Conservation (phyloP, 2,329 filamentous ascomycete genomes). For the Canariomyces notabilis region DNA sequence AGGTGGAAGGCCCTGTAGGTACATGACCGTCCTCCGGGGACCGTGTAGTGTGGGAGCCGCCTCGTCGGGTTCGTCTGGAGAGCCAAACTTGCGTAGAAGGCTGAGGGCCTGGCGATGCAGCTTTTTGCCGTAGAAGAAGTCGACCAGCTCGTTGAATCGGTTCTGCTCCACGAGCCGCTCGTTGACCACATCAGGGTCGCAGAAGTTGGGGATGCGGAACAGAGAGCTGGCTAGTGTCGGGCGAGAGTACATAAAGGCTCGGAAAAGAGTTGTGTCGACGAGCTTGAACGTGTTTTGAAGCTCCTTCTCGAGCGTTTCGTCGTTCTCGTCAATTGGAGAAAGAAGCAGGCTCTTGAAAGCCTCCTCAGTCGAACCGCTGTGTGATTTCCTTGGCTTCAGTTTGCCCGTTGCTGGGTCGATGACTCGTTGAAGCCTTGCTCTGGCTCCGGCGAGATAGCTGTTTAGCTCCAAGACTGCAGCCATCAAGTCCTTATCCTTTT, state of each 20-base stretch:
- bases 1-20: conserved; percentile 82
- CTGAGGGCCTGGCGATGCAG: conserved; percentile 83
- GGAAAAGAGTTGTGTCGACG: conserved; percentile 91
- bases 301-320: conserved; percentile 62
- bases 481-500: conserved; percentile 78
- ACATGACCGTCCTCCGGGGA: conserved; percentile 76
- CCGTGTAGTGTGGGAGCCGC: conserved; percentile 62
- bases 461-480: conserved; percentile 77
- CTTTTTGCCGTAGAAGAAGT: conserved; percentile 94
- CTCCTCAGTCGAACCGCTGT: conserved; percentile 42
- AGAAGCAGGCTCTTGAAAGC: conserved; percentile 53
- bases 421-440: conserved; percentile 58
- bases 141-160: conserved; percentile 89
- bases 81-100: conserved; percentile 75
- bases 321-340: conserved; percentile 41
- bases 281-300: conserved; percentile 73
- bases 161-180: conserved; percentile 84
- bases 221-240: conserved; percentile 81
- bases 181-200: conserved; percentile 91
- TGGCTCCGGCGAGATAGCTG: conserved; percentile 81
- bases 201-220: conserved; percentile 95
- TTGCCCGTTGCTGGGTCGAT: conserved; percentile 59
- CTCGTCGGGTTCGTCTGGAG: conserved; percentile 46
- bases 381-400: conserved; percentile 47
- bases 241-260: conserved; percentile 88